These are phyloP conservation scores for Pichia sp. DNA, from an alignment of 1,139 yeast species.

Conservation along the genomic window DNA sequence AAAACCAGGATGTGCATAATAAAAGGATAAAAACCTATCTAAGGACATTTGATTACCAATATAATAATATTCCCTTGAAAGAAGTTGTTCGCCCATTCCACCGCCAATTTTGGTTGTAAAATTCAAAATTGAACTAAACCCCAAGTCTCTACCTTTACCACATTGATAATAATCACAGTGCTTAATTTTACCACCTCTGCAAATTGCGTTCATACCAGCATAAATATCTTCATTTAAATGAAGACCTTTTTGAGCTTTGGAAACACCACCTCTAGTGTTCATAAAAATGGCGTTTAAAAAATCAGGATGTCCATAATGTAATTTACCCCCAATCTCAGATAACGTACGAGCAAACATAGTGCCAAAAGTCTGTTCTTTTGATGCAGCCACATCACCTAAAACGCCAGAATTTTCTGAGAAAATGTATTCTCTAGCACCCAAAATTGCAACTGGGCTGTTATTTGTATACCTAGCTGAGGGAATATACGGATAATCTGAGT, in stretches of 20 bases:
- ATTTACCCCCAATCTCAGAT: slow-evolving; percentile 79
- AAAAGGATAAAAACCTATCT: slow-evolving; percentile 76
- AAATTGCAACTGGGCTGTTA: slow-evolving; percentile 63
- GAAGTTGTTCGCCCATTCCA: slow-evolving; percentile 90
- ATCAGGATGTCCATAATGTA: slow-evolving; percentile 92
- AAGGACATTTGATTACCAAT: slow-evolving; percentile 74
- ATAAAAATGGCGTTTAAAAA: slow-evolving; percentile 76
- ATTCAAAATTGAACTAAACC: slow-evolving; percentile 76
- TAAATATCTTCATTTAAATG: slow-evolving; percentile 87
- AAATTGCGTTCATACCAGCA: slow-evolving; percentile 81
- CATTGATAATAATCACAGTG: slow-evolving; percentile 88
- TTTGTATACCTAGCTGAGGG: slow-evolving; percentile 38
- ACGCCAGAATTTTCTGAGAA: slow-evolving; percentile 84
- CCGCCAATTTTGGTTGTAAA: slow-evolving; percentile 89
- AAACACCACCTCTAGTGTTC: slow-evolving; percentile 87
- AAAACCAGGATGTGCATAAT: slow-evolving; percentile 89
- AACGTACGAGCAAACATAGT: slow-evolving; percentile 81
- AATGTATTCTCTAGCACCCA: slow-evolving; percentile 85
- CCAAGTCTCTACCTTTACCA: slow-evolving; percentile 87
- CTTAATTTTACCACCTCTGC: slow-evolving; percentile 80
- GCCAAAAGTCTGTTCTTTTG: slow-evolving; percentile 90
- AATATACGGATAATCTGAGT: slow-evolving; percentile 35
- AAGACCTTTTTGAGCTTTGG: slow-evolving; percentile 81
- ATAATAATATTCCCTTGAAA: slow-evolving; percentile 78
- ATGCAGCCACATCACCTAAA: slow-evolving; percentile 88